These are phyloP conservation scores for Papilionanthe hybrid DNA, from an alignment of 116 monocot species.

Conservation along the genomic window DNA sequence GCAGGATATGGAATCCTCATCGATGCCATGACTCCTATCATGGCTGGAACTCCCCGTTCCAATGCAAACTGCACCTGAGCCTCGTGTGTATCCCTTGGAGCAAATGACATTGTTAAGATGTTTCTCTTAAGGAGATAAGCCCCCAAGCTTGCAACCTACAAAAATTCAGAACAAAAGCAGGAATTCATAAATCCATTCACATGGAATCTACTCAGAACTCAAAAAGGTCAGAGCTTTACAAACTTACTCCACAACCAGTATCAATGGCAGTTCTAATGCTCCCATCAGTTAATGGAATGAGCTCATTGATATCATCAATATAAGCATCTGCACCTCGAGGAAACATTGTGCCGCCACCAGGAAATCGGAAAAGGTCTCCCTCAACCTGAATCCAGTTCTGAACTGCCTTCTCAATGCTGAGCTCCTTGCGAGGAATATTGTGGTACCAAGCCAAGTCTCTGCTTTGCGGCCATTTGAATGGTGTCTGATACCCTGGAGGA, in stretches of 20 bases:
- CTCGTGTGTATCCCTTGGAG: constrained; percentile 53
- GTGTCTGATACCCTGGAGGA: constrained; percentile 70
- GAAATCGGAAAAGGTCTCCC: constrained; percentile 67
- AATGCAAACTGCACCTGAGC: constrained; percentile 54
- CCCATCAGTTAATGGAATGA: constrained; percentile 61
- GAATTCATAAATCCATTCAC: neutral
- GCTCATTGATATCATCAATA: constrained; percentile 70
- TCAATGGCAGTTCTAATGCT: constrained; percentile 80
- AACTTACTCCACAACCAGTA: constrained; percentile 86
- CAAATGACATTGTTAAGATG: constrained; percentile 46
- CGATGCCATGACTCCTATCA: constrained; percentile 46
- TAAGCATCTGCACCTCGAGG: constrained; percentile 84
- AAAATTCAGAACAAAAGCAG: constrained; percentile 3
- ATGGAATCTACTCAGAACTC: neutral
- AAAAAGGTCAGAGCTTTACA: neutral
- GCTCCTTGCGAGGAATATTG: constrained; percentile 91
- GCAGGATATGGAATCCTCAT: constrained; percentile 43
- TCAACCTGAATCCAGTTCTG: constrained; percentile 90
- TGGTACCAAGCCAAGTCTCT: constrained; percentile 89
- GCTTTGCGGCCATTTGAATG: constrained; percentile 85
- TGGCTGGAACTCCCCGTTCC: constrained; percentile 52
- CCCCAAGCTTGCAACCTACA: constrained; percentile 51
- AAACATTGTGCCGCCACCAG: constrained; percentile 93
- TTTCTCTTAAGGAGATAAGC: constrained; percentile 51
- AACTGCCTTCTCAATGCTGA: constrained; percentile 90